Evolutionary conservation across 148 eudicot species (phyloP).

Genomic region (Rhododendron ovatum): DNA sequence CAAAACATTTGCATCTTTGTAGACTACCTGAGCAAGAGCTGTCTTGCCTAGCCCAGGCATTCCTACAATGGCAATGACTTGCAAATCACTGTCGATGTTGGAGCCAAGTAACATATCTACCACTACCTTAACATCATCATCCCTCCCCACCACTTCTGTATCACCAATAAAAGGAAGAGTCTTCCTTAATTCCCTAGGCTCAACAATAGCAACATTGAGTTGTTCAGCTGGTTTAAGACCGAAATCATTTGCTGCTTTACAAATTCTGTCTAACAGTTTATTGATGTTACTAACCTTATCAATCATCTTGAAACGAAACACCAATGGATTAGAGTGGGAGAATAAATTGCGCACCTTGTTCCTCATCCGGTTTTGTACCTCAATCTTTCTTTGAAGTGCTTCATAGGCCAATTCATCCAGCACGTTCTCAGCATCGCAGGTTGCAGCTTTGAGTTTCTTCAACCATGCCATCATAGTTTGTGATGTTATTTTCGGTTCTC

Average conservation of each 20-base stretch:
- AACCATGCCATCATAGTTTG: not conserved
- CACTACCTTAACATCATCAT: not conserved
- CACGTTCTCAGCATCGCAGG: not conserved
- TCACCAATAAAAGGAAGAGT: not conserved
- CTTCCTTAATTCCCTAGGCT: not conserved
- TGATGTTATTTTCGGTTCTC: not conserved
- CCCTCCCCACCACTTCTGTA: conserved; percentile 7
- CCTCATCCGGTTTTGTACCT: too few species aligned
- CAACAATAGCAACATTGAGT: too few species aligned
- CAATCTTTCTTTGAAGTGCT: not conserved
- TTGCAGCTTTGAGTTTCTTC: not conserved
- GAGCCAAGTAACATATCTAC: not conserved
- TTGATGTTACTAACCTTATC: too few species aligned
- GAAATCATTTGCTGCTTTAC: too few species aligned
- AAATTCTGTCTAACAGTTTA: too few species aligned
- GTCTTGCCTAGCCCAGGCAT: too few species aligned
- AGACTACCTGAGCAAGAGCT: not conserved
- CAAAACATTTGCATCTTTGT: not conserved
- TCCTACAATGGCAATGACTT: not conserved
- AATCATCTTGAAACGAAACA: too few species aligned
- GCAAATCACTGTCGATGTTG: not conserved
- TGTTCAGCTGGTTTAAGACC: too few species aligned
- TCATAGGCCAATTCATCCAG: too few species aligned
- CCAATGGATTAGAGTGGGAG: too few species aligned
- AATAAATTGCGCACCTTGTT: too few species aligned